Evolutionary conservation across 495 filamentous ascomycete species (phyloP), one percentile per base, ranked within the genome.

Genomic region (Tuber magnatum): DNA sequence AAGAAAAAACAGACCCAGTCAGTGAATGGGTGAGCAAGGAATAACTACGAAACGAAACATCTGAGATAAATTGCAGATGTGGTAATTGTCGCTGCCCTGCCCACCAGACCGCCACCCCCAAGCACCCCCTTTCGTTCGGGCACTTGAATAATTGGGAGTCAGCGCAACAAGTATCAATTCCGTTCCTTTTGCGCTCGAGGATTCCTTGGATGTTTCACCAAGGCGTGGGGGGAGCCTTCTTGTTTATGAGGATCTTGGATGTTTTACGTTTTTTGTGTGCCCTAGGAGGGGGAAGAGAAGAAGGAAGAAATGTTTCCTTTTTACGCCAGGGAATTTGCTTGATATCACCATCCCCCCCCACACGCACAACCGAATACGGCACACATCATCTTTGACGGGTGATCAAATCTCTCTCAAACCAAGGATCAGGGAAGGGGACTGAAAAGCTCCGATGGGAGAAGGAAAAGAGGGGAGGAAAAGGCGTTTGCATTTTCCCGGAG

Each of bases 31-130:
- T 35, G 56, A 35, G 56, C 56, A 65, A 35, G 56, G 56, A 65
- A 65, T 65, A 35, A 65, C 28, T 65, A 65, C 56, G 28, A 35
- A 65, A 32, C 28, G 56, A 65, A 65, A 65, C 56, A 65, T 65
- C 12, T 1, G 16, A 65, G 56, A 65, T 65, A 65, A 35, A 65
- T 65, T 65, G 56, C 28, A 35, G 32, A 32, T 65, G 56, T 65
- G 28, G 28, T 65, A 35, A 65, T 65, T 65, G 56, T 65, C 14
- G 28, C 56, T 28, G 35, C 28, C 51, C 1, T 18, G 18, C 10
- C 14, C 14, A 18, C 28, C 28, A 65, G 28, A 12, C 56, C 10
- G 32, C 28, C 56, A 65, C 56, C 35, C 3, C 56, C 56, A 65
- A 65, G 28, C 56, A 65, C 56, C 56, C 56, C 56, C 18, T 65